Evolutionary conservation across 306 rosid species (phyloP), one percentile per base, ranked within the genome.

Genomic region (Parietaria judaica): DNA sequence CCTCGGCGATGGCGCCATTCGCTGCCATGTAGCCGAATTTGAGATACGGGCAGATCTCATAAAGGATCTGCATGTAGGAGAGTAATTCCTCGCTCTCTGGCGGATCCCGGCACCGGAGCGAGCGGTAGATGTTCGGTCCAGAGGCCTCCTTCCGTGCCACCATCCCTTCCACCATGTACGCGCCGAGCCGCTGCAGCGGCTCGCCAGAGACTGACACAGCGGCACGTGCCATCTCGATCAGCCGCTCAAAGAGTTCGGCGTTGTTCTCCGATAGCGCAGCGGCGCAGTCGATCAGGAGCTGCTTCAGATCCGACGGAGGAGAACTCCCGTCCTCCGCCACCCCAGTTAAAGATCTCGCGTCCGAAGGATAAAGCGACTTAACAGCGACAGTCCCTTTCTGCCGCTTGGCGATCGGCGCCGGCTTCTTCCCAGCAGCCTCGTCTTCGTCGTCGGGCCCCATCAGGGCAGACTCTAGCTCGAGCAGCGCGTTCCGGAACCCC

Each of bases 11-110:
- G 43, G 99, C 99, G 59, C 97, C 97, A 34, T 94, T 94, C 37
- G 97, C 99, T 68, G 97, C 97, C 99, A 94, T 88, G 82, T 94
- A 88, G 65, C 99, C 97, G 8, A 94, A 94, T 68, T 94, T 94
- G 13, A 94, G 70, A 74, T 94, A 94, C 0, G 99, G 99, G 67
- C 97, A 94, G 59, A 88, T 84, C 72, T 94, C 99, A 23, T 74
- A 94, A 69, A 94, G 78, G 15, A 81, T 79, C 38, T 81, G 96
- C 97, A 94, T 88, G 76, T 86, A 94, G 3, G 99, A 80, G 46
- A 92, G 84, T 55, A 88, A 78, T 36, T 92, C 99, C 36, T 84
- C 54, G 23, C 99, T 80, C 45, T 81, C 96, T 38, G 97, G 96
- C 73, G 96, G 99, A 72, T 92, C 97, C 51, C 88, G 73, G 71